Conservation (phyloP, 495 filamentous ascomycete species). For the Trichocladium uniseriatum region DNA sequence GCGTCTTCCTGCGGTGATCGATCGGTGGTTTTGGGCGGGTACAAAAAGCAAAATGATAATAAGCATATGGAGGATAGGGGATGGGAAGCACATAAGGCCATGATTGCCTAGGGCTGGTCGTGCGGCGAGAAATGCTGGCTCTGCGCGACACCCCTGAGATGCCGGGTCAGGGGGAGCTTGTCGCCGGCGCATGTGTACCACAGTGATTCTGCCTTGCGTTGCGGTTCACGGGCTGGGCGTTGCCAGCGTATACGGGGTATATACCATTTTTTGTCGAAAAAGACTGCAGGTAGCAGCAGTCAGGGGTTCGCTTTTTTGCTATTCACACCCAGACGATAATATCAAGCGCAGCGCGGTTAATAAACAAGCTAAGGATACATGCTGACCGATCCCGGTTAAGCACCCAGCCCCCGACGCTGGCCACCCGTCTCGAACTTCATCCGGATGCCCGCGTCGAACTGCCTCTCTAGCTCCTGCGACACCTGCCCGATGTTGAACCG, state of each 20-base stretch:
- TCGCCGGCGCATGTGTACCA: background rate
- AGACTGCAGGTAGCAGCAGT: background rate
- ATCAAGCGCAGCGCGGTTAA: too few relatives aligned
- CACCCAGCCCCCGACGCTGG: constrained; percentile 47
- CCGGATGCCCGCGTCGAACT: constrained; percentile 48
- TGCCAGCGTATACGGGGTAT: background rate
- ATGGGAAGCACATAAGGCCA: too few relatives aligned
- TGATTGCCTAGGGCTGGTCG: too few relatives aligned
- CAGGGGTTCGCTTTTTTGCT: background rate
- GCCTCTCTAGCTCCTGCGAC: constrained; percentile 48
- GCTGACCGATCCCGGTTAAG: constrained; percentile 20
- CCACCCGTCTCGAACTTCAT: constrained; percentile 47
- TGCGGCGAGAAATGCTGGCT: background rate
- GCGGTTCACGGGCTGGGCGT: background rate
- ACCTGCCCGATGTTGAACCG: constrained; percentile 31
- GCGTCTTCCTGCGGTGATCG: constrained; percentile 54
- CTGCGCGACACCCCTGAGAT: too few relatives aligned
- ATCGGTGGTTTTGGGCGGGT: background rate
- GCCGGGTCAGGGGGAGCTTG: background rate
- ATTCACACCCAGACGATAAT: background rate
- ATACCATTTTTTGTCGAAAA: constrained; percentile 5
- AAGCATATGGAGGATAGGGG: too few relatives aligned
- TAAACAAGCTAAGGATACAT: too few relatives aligned
- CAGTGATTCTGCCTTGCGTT: background rate
- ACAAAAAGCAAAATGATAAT: background rate